Base-by-base conservation (phyloP, 164 flowering plant genomes). In the Nymphaea colorata region DNA sequence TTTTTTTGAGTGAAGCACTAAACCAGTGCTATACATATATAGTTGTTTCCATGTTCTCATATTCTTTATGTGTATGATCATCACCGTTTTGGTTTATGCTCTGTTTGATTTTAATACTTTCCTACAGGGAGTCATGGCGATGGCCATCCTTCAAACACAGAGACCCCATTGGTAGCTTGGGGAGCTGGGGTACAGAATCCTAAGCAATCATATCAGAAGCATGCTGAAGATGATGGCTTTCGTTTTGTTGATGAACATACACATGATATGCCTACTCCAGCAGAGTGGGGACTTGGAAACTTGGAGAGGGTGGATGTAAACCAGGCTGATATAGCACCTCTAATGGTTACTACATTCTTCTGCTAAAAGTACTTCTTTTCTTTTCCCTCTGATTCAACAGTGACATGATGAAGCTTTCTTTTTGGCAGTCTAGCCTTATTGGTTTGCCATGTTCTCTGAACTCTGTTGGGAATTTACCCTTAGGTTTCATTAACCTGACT, bases 81-180 rank as follows among this genome's bases (percentile, higher is more conserved):
- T 25, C 0, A 0, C 36, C 53, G 2, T 5, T 5, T 45, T 45
- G 7, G 5, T 45, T 45, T 45, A 5, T 45, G 53, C 53, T 45
- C 53, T 45, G 11, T 45, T 45, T 45, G 11, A 61, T 6, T 25
- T 16, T 5, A 61, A 16, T 25, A 73, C 76, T 81, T 75, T 65
- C 65, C 75, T 70, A 69, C 69, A 93, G 98, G 98, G 66, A 93
- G 98, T 79, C 98, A 93, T 77, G 98, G 98, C 59, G 98, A 93
- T 76, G 98, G 98, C 59, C 98, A 93, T 79, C 94, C 90, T 64
- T 62, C 97, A 73, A 87, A 87, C 79, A 93, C 98, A 57, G 94
- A 91, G 68, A 93, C 98, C 71, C 98, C 98, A 64, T 89, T 93
- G 65, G 97, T 93, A 78, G 98, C 80, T 70, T 93, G 97, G 98